phyloP scores from a whole-genome alignment of 257 asterid genomes.

The Forsythia suspensa region DNA sequence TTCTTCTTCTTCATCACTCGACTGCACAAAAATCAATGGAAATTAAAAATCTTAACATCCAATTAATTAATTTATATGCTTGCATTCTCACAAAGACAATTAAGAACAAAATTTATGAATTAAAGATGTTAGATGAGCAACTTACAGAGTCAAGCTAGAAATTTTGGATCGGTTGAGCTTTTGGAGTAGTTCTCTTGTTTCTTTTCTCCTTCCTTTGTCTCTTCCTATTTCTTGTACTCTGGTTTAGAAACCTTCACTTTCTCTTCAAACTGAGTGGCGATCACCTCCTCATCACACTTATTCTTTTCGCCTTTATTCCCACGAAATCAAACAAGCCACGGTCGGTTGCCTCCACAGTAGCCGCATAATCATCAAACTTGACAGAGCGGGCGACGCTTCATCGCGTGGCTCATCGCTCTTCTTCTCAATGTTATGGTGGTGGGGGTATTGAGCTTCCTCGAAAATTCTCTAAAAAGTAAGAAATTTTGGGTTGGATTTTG shows the following conservation, averaged over 20 bases:
- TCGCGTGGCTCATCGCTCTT: slow-evolving; percentile 32
- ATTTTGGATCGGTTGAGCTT: slow-evolving; percentile 56
- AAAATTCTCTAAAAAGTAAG: no score
- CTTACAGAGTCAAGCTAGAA: slow-evolving; percentile 88
- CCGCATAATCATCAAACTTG: slow-evolving; percentile 31
- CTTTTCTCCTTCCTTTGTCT: slow-evolving; percentile 44
- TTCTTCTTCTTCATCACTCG: no score
- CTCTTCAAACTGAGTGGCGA: slow-evolving; percentile 54
- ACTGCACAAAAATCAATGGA: no score
- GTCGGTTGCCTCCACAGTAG: slow-evolving; percentile 43
- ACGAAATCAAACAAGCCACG: slow-evolving; percentile 66
- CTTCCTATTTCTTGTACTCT: slow-evolving; percentile 21
- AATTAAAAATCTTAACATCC: no score
- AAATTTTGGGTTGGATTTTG: no score
- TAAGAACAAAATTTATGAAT: background rate
- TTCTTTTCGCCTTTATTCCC: slow-evolving; percentile 53
- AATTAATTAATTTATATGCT: background rate
- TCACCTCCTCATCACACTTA: slow-evolving; percentile 49
- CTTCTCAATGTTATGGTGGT: slow-evolving; percentile 18
- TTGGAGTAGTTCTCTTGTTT: slow-evolving; percentile 47
- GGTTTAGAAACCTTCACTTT: slow-evolving; percentile 56
- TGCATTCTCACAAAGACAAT: background rate
- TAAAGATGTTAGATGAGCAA: no score
- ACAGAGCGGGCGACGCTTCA: background rate
- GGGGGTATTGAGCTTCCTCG: slow-evolving; percentile 40